Evolutionary conservation across 805 yeast genomes (phyloP).

Genomic region (Scheffersomyces stipitis): DNA sequence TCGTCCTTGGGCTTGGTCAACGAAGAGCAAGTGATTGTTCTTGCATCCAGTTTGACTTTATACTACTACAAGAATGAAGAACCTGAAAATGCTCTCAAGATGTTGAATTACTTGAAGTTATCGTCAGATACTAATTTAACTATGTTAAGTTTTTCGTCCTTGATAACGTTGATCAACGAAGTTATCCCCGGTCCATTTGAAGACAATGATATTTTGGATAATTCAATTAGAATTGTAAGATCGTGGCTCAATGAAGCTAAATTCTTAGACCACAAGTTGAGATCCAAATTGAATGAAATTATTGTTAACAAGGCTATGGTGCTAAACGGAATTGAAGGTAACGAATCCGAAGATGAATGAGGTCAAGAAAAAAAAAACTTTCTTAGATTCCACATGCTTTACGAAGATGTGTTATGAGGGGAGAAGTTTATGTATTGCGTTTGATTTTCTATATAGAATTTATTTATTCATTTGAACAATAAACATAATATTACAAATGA

Average conservation of each 20-base stretch:
- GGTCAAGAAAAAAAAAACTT: too few relatives aligned
- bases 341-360: slow-evolving; percentile 7
- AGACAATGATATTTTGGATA: slow-evolving; percentile 25
- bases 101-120: slow-evolving; percentile 25
- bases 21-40: slow-evolving; percentile 34
- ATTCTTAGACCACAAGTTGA: slow-evolving; percentile 20
- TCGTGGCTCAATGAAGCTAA: slow-evolving; percentile 30
- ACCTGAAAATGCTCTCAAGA: slow-evolving; percentile 15
- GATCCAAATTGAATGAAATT: slow-evolving; percentile 28
- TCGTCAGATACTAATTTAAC: slow-evolving; percentile 18
- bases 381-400: too few relatives aligned
- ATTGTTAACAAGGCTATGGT: slow-evolving; percentile 32
- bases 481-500: too few relatives aligned
- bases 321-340: slow-evolving; percentile 25
- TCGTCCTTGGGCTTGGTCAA: slow-evolving; percentile 30
- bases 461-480: too few relatives aligned
- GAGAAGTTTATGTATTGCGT: too few relatives aligned
- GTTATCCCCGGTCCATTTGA: slow-evolving; percentile 18
- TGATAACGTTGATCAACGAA: slow-evolving; percentile 21
- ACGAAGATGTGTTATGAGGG: too few relatives aligned
- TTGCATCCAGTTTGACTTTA: slow-evolving; percentile 24
- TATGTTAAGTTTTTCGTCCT: slow-evolving; percentile 32
- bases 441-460: too few relatives aligned
- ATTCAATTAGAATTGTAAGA: slow-evolving; percentile 22
- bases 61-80: slow-evolving; percentile 20